Conservation (phyloP, 495 filamentous ascomycete species). For the Collariella sp. region DNA sequence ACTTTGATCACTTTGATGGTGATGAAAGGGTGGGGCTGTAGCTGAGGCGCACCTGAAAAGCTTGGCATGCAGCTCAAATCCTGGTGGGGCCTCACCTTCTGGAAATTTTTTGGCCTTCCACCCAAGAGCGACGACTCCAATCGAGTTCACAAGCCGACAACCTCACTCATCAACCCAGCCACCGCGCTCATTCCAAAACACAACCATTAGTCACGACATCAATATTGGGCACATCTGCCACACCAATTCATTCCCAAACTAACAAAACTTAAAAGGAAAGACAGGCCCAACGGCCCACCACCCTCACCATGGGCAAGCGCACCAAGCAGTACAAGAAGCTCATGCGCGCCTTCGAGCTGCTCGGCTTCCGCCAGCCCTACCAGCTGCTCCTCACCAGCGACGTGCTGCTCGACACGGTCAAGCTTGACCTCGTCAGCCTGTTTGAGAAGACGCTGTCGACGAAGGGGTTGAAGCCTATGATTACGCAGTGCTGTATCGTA, state of each 20-base stretch:
- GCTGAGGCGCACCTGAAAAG: not conserved
- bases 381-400: constrained; percentile 58
- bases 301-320: constrained; percentile 56
- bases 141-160: not conserved
- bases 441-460: constrained; percentile 60
- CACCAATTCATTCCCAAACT: not conserved
- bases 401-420: constrained; percentile 34
- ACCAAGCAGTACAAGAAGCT: constrained; percentile 94
- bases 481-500: constrained; percentile 40
- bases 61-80: constrained; percentile 5
- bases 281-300: not conserved
- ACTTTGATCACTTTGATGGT: no score
- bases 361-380: constrained; percentile 79
- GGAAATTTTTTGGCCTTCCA: constrained; percentile 19
- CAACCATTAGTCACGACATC: not conserved
- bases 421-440: constrained; percentile 64
- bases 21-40: constrained; percentile 5
- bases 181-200: not conserved
- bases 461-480: constrained; percentile 67
- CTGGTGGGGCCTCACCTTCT: constrained; percentile 8
- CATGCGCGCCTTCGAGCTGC: constrained; percentile 64
- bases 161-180: not conserved
- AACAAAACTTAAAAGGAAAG: no score
- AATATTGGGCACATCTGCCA: not conserved
- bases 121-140: not conserved